Evolutionary conservation across 192 early-diverging fungal species (phyloP), one percentile per base, ranked within the genome.

Genomic region (Coemansia aciculifera): DNA sequence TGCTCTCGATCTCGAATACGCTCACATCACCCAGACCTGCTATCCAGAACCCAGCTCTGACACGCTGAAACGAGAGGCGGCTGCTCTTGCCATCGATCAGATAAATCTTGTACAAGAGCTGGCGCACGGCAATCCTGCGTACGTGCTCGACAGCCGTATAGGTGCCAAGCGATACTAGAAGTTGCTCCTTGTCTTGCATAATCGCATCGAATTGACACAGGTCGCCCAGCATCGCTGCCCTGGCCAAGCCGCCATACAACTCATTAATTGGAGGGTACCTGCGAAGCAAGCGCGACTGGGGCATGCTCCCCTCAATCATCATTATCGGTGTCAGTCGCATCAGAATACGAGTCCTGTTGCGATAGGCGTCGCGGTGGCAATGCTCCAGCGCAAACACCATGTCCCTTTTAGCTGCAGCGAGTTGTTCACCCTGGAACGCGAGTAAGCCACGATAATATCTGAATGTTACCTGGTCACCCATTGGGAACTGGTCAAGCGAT

Each of bases 361-460:
- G 54, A 23, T 72, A 68, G 13, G 77, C 67, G 38, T 74, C 71
- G 13, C 71, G 61, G 54, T 75, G 69, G 67, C 73, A 85, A 52
- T 84, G 81, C 61, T 84, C 68, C 12, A 85, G 32, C 0, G 81
- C 76, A 79, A 84, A 84, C 31, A 73, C 5, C 60, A 84, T 32
- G 69, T 86, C 73, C 4, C 87, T 69, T 63, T 81, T 67, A 40
- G 75, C 93, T 66, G 83, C 84, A 46, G 63, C 59, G 77, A 92
- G 97, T 39, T 93, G 83, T 57, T 94, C 94, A 62, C 93, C 87
- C 40, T 89, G 88, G 75, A 98, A 99, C 9, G 89, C 86, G 15
- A 97, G 83, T 52, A 95, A 76, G 3, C 97, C 97, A 17, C 87
- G 84, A 79, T 97, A 95, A 72, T 92, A 99, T 17, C 86, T 75